phyloP scores from a whole-genome alignment of 176 grass and related monocot genomes.

The Triticum aestivum region DNA sequence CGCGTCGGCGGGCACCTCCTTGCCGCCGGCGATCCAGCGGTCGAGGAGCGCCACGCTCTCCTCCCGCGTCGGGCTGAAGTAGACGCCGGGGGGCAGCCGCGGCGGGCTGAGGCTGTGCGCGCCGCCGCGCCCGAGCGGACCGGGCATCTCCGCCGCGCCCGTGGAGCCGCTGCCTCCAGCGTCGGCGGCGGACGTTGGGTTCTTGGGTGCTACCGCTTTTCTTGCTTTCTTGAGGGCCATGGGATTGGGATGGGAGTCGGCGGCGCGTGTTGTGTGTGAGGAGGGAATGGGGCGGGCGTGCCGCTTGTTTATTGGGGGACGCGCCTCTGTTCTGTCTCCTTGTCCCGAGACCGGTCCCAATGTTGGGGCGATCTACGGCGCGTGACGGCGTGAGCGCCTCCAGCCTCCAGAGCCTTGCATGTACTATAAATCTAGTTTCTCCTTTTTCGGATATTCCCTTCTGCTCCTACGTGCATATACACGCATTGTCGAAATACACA shows the following conservation, averaged over 20 bases:
- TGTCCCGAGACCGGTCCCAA: too few relatives aligned
- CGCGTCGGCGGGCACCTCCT: not conserved
- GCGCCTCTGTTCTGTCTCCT: too few relatives aligned
- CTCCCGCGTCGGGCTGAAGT: constrained; percentile 28
- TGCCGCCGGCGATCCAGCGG: not conserved
- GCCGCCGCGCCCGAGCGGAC: not conserved
- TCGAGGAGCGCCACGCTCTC: constrained; percentile 14
- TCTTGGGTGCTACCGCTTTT: not conserved
- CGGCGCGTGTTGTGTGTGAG: too few relatives aligned
- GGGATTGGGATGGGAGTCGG: not conserved
- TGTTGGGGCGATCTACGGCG: too few relatives aligned
- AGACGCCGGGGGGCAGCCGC: constrained; percentile 16
- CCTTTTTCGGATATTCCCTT: too few relatives aligned
- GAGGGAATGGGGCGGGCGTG: too few relatives aligned
- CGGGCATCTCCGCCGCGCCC: not conserved
- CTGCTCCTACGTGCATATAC: too few relatives aligned
- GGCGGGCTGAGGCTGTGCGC: not conserved
- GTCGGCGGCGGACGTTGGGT: not conserved
- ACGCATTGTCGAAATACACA: too few relatives aligned
- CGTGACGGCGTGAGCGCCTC: too few relatives aligned
- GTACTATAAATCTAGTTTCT: too few relatives aligned
- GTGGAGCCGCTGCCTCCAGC: not conserved
- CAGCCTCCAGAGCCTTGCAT: too few relatives aligned
- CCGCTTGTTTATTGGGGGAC: too few relatives aligned
- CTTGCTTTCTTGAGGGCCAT: not conserved